Conservation (phyloP, 805 yeast species). For the Schwanniomyces yamadae region DNA sequence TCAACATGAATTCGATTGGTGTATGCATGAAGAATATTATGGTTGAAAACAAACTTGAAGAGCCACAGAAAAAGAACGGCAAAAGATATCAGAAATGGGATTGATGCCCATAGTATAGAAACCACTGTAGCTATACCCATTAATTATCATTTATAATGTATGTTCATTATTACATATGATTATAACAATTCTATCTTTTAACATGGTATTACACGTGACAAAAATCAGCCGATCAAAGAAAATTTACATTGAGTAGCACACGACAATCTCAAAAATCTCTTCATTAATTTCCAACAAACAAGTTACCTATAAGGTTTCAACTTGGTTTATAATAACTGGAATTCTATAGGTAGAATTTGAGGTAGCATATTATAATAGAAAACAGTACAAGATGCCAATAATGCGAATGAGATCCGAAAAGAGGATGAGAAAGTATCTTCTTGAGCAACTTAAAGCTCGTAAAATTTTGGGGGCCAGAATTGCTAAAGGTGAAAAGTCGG, state of each 20-base stretch:
- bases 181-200: no score
- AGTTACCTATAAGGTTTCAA: no score
- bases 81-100: slow-evolving; percentile 16
- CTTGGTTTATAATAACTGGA: no score
- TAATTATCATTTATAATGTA: no score
- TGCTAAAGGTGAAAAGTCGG: slow-evolving; percentile 38
- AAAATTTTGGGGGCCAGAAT: slow-evolving; percentile 42
- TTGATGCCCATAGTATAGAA: slow-evolving; percentile 6
- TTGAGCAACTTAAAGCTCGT: slow-evolving; percentile 45
- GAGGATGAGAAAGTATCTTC: slow-evolving; percentile 46
- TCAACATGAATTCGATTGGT: slow-evolving; percentile 16
- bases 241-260: slow-evolving; percentile 1
- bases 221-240: slow-evolving; percentile 1
- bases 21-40: slow-evolving; percentile 24
- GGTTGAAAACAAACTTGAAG: slow-evolving; percentile 22
- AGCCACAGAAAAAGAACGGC: slow-evolving; percentile 17
- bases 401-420: slow-evolving; percentile 44
- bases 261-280: slow-evolving; percentile 5
- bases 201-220: not conserved
- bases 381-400: slow-evolving; percentile 25
- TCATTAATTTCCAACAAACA: slow-evolving; percentile 2
- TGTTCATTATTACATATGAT: no score
- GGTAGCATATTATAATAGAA: slow-evolving; percentile 1
- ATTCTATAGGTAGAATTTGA: no score
- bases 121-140: no score